phyloP scores from a whole-genome alignment of 441 rosid species.

The Pelargonium myrrhifolium region DNA sequence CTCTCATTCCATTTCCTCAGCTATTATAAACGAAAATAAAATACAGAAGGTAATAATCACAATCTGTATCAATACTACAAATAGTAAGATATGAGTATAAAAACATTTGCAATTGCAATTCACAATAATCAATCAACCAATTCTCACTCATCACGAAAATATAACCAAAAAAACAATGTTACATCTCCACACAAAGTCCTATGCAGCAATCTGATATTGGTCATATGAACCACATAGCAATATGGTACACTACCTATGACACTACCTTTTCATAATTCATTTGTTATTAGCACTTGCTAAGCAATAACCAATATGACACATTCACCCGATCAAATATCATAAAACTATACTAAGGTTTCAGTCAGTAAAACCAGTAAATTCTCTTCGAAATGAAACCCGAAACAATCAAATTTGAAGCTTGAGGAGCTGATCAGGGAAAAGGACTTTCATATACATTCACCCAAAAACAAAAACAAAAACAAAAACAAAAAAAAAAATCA shows the following conservation, averaged over 20 bases:
- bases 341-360: too few relatives aligned
- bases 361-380: too few relatives aligned
- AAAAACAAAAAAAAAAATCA: too few relatives aligned
- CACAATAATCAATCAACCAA: not conserved
- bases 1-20: slow-evolving; percentile 94
- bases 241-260: too few relatives aligned
- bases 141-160: not conserved
- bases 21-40: slow-evolving; percentile 28
- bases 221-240: too few relatives aligned
- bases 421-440: not conserved
- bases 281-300: too few relatives aligned
- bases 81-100: not conserved
- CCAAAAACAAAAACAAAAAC: not conserved
- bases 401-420: not conserved
- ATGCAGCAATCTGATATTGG: too few relatives aligned
- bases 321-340: too few relatives aligned
- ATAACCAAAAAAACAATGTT: too few relatives aligned
- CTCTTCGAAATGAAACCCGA: not conserved
- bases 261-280: too few relatives aligned
- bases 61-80: not conserved
- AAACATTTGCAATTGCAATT: not conserved
- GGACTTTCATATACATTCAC: not conserved
- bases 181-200: not conserved
- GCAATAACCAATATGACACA: too few relatives aligned
- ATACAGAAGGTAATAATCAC: not conserved